Evolutionary conservation across 2,329 filamentous ascomycete genomes (phyloP).

Genomic region (Ascochyta rabiei): DNA sequence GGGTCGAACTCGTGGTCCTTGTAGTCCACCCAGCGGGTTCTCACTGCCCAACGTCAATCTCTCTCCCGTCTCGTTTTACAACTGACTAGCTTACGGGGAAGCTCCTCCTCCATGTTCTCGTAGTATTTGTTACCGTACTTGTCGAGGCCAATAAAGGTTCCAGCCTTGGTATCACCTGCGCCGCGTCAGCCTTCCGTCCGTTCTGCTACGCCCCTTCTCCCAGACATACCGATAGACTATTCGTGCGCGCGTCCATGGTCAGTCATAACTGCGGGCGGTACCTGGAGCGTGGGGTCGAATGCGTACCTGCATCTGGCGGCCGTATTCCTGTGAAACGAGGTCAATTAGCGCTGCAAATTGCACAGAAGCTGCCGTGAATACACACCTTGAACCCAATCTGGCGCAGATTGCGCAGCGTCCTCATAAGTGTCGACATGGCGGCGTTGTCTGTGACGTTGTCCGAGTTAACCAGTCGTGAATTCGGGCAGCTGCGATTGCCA

Average conservation of each 20-base stretch:
- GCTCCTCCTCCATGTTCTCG: constrained; percentile 88
- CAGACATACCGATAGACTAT: constrained; percentile 48
- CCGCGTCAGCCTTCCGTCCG: constrained; percentile 32
- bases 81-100: constrained; percentile 71
- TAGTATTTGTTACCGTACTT: constrained; percentile 97
- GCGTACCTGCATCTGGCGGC: constrained; percentile 89
- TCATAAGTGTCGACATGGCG: constrained; percentile 87
- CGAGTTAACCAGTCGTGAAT: constrained; percentile 27
- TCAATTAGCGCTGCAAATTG: constrained; percentile 40
- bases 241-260: constrained; percentile 28
- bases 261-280: constrained; percentile 28
- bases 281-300: constrained; percentile 31
- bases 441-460: constrained; percentile 31
- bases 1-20: constrained; percentile 83
- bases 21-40: constrained; percentile 98
- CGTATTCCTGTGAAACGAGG: constrained; percentile 71
- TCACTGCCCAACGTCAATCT: constrained; percentile 62
- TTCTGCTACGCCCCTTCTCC: not conserved
- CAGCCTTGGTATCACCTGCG: constrained; percentile 93
- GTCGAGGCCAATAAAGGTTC: constrained; percentile 82
- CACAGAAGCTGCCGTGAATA: constrained; percentile 15
- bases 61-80: not conserved
- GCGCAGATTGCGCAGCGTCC: constrained; percentile 86
- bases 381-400: constrained; percentile 85
- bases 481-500: constrained; percentile 26